Percentiles rank a stretch among this genome's conserved stretches.
Conservation (phyloP, 2,329 filamentous ascomycete species). For the Penicillium nordicum region DNA sequence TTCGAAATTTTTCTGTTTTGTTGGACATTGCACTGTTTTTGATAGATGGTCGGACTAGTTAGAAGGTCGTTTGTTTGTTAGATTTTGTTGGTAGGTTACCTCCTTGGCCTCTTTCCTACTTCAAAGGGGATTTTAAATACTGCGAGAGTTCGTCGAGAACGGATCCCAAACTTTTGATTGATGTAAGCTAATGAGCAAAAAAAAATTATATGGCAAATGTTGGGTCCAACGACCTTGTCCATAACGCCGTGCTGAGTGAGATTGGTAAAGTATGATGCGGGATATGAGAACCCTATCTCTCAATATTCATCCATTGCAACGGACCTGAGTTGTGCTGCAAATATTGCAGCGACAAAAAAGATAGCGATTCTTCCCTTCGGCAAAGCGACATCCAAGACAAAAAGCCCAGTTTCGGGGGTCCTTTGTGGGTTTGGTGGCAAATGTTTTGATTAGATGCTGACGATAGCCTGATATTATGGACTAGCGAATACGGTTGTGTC, state of each 20-base stretch:
- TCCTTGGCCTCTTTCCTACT: not conserved
- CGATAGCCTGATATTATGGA: not conserved
- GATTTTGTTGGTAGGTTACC: not conserved
- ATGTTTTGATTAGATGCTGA: not conserved
- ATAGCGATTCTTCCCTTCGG: not conserved
- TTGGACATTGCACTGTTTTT: not conserved
- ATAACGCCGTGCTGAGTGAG: conserved; percentile 18
- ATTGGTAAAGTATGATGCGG: not conserved
- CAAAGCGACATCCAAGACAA: conserved; percentile 4
- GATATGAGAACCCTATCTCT: not conserved
- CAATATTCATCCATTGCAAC: not conserved
- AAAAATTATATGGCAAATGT: conserved; percentile 1
- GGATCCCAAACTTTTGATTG: conserved; percentile 16
- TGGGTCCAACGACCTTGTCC: conserved; percentile 3
- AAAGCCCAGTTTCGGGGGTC: not conserved
- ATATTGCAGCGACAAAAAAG: not conserved
- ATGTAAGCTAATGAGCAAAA: conserved; percentile 8
- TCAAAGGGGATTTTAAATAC: not conserved
- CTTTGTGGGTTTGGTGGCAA: not conserved
- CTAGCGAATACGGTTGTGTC: not conserved
- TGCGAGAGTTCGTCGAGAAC: not conserved
- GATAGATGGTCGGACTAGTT: not conserved
- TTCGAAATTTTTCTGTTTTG: not conserved
- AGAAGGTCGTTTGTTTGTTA: not conserved
- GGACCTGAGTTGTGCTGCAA: not conserved